A percentile compares a stretch with the other conserved stretches of the same genome.
Conservation (phyloP, 352 stramenopile genomes). For the Plasmopara viticola region DNA sequence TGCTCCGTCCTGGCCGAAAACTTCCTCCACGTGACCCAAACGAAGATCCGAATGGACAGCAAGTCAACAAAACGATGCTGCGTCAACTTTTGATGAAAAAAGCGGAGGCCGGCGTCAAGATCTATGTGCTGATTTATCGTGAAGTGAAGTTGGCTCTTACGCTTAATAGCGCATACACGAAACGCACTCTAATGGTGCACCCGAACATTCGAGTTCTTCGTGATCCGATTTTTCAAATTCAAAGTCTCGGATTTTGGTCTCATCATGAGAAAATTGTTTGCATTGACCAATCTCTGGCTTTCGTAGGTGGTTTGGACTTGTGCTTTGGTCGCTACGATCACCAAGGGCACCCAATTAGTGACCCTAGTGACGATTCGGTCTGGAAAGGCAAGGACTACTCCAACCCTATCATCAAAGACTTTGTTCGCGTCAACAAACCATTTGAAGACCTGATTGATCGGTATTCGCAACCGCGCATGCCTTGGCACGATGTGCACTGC, state of each 20-base stretch:
- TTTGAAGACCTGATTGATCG: constrained; percentile 84
- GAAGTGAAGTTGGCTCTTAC: constrained; percentile 86
- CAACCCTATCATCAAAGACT: constrained; percentile 87
- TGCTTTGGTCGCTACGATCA: constrained; percentile 87
- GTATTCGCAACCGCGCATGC: constrained; percentile 70
- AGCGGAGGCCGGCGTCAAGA: constrained; percentile 75
- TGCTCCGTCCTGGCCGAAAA: constrained; percentile 62
- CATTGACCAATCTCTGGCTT: constrained; percentile 81
- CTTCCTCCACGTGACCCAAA: constrained; percentile 26
- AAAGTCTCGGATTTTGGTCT: constrained; percentile 87
- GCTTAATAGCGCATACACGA: constrained; percentile 84
- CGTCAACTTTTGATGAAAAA: constrained; percentile 75
- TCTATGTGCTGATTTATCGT: constrained; percentile 89
- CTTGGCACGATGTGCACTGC: constrained; percentile 87
- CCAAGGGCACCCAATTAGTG: constrained; percentile 61
- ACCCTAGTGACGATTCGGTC: constrained; percentile 52
- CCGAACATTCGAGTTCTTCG: constrained; percentile 87
- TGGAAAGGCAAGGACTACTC: constrained; percentile 87
- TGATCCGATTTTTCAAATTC: constrained; percentile 88
- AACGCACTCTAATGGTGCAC: constrained; percentile 68
- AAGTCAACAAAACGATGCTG: constrained; percentile 65
- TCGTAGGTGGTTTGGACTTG: constrained; percentile 82
- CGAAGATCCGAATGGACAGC: constrained; percentile 24
- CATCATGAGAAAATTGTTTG: constrained; percentile 93
- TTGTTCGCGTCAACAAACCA: constrained; percentile 78